phyloP scores from a whole-genome alignment of 345 rosid species.

The Populus davidiana region DNA sequence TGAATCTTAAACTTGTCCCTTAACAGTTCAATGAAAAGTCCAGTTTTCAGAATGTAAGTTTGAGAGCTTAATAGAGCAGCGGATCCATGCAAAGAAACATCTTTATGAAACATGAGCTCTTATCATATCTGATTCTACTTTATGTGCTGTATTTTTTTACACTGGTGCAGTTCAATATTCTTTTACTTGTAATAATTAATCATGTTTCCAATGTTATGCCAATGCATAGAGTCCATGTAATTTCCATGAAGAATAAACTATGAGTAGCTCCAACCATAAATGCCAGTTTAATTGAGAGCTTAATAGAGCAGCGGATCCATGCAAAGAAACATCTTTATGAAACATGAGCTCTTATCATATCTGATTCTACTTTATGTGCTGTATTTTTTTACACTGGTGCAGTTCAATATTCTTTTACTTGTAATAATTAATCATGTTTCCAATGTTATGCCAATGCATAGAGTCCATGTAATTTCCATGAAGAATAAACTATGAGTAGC shows the following conservation, averaged over 20 bases:
- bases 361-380: neutral
- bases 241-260: neutral
- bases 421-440: neutral
- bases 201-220: neutral
- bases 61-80: neutral
- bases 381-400: neutral
- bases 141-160: neutral
- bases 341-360: neutral
- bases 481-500: neutral
- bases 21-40: neutral
- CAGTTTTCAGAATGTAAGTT: neutral
- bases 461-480: neutral
- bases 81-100: neutral
- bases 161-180: neutral
- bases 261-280: neutral
- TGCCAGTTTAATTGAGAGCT: neutral
- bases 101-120: neutral
- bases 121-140: neutral
- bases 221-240: neutral
- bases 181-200: neutral
- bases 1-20: neutral
- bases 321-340: neutral
- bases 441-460: too few relatives aligned
- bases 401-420: neutral
- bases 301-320: neutral